Evolutionary conservation across 1,284 basidiomycete genomes (phyloP), one percentile per base, ranked within the genome.

Genomic region (Moniliophthora roreri): DNA sequence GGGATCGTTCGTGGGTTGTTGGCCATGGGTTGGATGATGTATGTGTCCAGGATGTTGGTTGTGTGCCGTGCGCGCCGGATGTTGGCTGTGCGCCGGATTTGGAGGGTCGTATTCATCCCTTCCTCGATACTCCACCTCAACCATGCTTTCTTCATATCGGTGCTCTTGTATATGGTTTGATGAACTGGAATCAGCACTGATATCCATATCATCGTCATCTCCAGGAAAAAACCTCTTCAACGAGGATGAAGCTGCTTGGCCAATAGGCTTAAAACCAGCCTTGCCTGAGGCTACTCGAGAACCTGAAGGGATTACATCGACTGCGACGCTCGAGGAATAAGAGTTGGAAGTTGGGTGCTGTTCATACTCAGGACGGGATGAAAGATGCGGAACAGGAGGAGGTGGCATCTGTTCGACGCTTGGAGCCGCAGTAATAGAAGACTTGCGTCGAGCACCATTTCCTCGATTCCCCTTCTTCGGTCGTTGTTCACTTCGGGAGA

Each of bases 211-310:
- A 11, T 87, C 87, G 24, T 90, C 87, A 48, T 85, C 83, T 0
- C 77, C 79, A 41, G 88, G 87, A 63, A 90, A 90, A 66, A 90
- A 89, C 58, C 75, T 78, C 63, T 84, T 86, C 40, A 90, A 70
- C 2, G 85, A 76, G 13, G 81, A 84, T 60, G 76, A 87, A 8
- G 77, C 41, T 68, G 63, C 56, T 56, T 75, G 71, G 2, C 74
- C 78, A 36, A 89, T 84, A 1, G 87, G 85, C 61, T 80, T 86
- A 69, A 89, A 88, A 11, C 82, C 82, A 7, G 73, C 62, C 64
- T 75, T 84, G 3, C 61, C 53, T n/a, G 58, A 56, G 7, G 37
- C 57, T 35, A 46, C 52, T 58, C 38, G 49, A 38, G 23, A 47
- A n/a, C 6, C 52, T 18, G 61, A 57, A 61, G 23, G 23, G 13